These are phyloP conservation scores for Cinnamomum micranthum DNA, from an alignment of 164 flowering plant species.

Conservation along the genomic window DNA sequence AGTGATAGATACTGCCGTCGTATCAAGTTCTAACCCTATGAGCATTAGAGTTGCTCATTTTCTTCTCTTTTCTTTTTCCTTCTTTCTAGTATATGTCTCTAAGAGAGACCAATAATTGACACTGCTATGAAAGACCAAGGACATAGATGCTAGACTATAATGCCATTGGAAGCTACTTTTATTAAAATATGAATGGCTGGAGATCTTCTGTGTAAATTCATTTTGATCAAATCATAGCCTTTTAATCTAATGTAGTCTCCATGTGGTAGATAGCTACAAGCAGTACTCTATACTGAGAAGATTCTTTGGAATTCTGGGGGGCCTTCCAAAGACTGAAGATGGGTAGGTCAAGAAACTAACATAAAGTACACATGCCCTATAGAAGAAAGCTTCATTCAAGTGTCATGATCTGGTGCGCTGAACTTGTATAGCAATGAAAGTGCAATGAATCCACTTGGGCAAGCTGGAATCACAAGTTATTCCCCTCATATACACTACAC, in stretches of 20 bases:
- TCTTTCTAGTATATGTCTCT: no score
- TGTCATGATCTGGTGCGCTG: no score
- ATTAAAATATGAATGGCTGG: not conserved
- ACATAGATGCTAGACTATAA: not conserved
- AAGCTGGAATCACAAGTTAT: no score
- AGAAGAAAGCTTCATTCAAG: no score
- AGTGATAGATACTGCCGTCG: no score
- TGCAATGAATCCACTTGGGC: no score
- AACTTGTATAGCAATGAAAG: no score
- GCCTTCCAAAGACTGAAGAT: not conserved
- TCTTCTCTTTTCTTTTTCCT: no score
- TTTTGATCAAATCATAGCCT: not conserved
- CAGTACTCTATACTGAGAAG: not conserved
- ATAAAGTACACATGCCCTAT: no score
- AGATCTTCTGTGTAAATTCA: not conserved
- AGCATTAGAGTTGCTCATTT: no score
- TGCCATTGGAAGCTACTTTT: not conserved
- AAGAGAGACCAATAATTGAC: not conserved
- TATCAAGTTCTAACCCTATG: no score
- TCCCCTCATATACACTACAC: no score
- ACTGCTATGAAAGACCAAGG: not conserved
- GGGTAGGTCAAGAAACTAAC: not conserved
- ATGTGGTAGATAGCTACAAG: not conserved
- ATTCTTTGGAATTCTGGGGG: not conserved
- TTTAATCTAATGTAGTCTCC: not conserved